Evolutionary conservation across 1,139 yeast species (phyloP).

Genomic region (Pichia inconspicua): DNA sequence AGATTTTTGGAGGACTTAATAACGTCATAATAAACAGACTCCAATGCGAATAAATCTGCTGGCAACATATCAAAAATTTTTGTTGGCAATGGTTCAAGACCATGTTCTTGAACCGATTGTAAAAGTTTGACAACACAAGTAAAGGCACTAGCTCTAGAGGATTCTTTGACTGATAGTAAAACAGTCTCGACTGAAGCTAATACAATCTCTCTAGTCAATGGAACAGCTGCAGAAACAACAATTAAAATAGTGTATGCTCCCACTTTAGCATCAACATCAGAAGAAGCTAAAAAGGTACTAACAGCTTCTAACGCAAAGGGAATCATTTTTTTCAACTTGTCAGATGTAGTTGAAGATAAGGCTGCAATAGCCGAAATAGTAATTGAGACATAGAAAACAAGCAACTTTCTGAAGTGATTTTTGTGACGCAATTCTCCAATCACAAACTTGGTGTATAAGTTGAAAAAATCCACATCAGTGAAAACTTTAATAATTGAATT

Average conservation of each 20-base stretch:
- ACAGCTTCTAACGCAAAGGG: slow-evolving; percentile 53
- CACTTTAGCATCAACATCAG: slow-evolving; percentile 60
- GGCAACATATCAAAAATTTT: slow-evolving; percentile 24
- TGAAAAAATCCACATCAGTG: slow-evolving; percentile 60
- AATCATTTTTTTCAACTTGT: slow-evolving; percentile 33
- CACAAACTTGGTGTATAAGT: slow-evolving; percentile 55
- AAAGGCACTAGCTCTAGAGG: slow-evolving; percentile 27
- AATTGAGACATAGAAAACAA: slow-evolving; percentile 71
- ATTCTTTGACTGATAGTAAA: slow-evolving; percentile 22
- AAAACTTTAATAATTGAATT: slow-evolving; percentile 67
- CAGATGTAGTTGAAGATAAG: slow-evolving; percentile 34
- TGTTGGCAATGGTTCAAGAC: slow-evolving; percentile 23
- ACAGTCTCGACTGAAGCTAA: slow-evolving; percentile 68
- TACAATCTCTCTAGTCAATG: slow-evolving; percentile 55
- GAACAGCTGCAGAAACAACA: slow-evolving; percentile 67
- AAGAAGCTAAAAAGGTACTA: slow-evolving; percentile 44
- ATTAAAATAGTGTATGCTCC: slow-evolving; percentile 78
- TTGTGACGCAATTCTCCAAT: slow-evolving; percentile 46
- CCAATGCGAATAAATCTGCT: slow-evolving; percentile 11
- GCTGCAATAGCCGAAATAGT: slow-evolving; percentile 60
- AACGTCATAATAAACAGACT: slow-evolving; percentile 17
- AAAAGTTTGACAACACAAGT: slow-evolving; percentile 26
- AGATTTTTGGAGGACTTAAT: slow-evolving; percentile 16
- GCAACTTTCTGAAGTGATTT: slow-evolving; percentile 59
- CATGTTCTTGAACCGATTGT: slow-evolving; percentile 32